Base-by-base conservation (phyloP, 2,329 filamentous ascomycete genomes). In the Penicillium psychrosexuale region DNA sequence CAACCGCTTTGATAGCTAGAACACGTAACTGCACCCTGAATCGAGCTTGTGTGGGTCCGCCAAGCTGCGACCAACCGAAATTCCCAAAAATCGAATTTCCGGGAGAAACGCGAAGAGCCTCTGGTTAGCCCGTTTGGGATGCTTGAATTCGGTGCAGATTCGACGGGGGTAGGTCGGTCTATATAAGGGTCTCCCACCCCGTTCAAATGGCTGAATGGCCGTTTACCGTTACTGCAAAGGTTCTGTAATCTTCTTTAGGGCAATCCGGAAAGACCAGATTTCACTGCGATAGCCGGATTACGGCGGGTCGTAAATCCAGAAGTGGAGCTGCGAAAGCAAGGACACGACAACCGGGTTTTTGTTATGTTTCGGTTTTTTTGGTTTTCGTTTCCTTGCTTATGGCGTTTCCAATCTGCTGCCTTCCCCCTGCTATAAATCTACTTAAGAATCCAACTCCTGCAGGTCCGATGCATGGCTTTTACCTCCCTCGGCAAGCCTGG, bases 21-120 rank as follows among this genome's bases (percentile, higher is more conserved):
- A 28, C 34, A 40, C 47, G 52, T 51, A 45, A 50, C 13, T 43
- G 45, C 44, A 49, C 45, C 46, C 51, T 54, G 52, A 39, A 59
- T 60, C 53, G 56, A 65, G 63, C 63, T 65, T 58, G 51, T 65
- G 63, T 64, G 61, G 63, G 63, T 64, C 63, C 45, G 61, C 63
- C 61, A 64, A 63, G 58, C 54, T 62, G 61, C 55, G 59, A 63
- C 56, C 61, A 58, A 56, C 61, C 62, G 55, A 57, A 44, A 58
- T 63, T 58, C 57, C 49, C 36, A 51, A 57, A 47, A 57, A 44
- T 56, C 53, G 47, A 53, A 46, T 54, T 57, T 54, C 50, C 38
- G 40, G 37, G 40, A 58, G 46, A 51, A 38, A 50, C 48, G 55
- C 47, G 19, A 47, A 60, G 57, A 63, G 61, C 61, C 61, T 58